These are phyloP conservation scores for Boletus tomentosulus DNA, from an alignment of 768 basidiomycete species.

Conservation along the genomic window DNA sequence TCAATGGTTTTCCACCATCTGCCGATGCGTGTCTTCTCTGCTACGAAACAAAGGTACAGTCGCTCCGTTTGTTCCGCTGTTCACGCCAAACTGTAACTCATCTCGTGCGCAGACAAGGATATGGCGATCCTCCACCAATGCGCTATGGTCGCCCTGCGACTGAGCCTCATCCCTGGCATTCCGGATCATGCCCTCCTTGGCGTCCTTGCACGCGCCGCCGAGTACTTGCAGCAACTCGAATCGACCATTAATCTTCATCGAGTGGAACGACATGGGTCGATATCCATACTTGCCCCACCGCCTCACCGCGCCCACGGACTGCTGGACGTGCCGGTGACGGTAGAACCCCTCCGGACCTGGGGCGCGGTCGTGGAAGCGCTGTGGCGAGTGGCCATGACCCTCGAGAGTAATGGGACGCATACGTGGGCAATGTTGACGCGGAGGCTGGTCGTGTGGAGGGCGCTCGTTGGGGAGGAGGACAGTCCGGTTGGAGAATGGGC, in stretches of 20 bases:
- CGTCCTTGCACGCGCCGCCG: conserved; percentile 30
- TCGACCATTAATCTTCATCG: conserved; percentile 3
- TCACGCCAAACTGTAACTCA: not conserved
- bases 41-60: conserved; percentile 12
- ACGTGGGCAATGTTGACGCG: conserved; percentile 53
- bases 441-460: conserved; percentile 55
- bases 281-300: conserved; percentile 18
- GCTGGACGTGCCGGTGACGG: conserved; percentile 29
- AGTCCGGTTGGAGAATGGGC: conserved; percentile 52
- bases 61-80: not conserved
- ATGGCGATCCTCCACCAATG: conserved; percentile 20
- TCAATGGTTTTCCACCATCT: conserved; percentile 57
- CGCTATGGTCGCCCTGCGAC: conserved; percentile 33
- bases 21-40: conserved; percentile 43
- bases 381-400: conserved; percentile 23
- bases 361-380: conserved; percentile 50
- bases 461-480: conserved; percentile 37
- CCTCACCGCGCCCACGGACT: conserved; percentile 35
- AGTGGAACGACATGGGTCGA: not conserved
- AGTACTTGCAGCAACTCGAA: conserved; percentile 31
- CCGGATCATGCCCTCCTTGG: conserved; percentile 22
- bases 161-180: conserved; percentile 33
- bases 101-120: conserved; percentile 13
- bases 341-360: conserved; percentile 40
- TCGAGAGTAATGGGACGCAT: conserved; percentile 16